Evolutionary conservation across 2,329 filamentous ascomycete species (phyloP).

Genomic region (Arthrobotrys iridis): DNA sequence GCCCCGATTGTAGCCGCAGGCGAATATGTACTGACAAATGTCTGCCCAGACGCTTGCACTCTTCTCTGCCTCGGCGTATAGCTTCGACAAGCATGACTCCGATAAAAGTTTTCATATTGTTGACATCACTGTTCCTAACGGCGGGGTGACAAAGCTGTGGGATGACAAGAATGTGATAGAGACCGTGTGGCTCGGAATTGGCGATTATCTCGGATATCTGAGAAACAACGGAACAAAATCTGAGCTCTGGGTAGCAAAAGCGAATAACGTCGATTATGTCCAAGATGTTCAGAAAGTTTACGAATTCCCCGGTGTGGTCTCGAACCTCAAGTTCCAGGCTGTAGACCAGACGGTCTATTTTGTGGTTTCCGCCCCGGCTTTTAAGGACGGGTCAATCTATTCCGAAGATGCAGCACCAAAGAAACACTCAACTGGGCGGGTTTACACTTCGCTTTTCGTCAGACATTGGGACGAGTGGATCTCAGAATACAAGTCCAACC

Average conservation of each 20-base stretch:
- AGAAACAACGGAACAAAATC: conserved; percentile 63
- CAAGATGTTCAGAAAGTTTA: conserved; percentile 60
- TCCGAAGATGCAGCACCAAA: conserved; percentile 72
- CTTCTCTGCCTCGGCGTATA: conserved; percentile 76
- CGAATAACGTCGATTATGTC: conserved; percentile 56
- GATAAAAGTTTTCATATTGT: conserved; percentile 74
- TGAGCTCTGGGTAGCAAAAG: conserved; percentile 53
- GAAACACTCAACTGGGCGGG: conserved; percentile 71
- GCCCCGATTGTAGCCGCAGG: conserved; percentile 57
- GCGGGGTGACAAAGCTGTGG: conserved; percentile 73
- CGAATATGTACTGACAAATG: background rate
- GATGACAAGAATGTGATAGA: conserved; percentile 74
- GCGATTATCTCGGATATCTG: conserved; percentile 70
- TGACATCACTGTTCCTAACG: conserved; percentile 69
- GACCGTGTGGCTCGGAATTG: conserved; percentile 78
- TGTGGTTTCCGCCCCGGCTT: conserved; percentile 72
- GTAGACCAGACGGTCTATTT: conserved; percentile 68
- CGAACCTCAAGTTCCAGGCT: conserved; percentile 70
- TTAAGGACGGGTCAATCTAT: conserved; percentile 74
- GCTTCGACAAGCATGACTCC: conserved; percentile 77
- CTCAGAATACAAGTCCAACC: conserved; percentile 73
- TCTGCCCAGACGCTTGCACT: conserved; percentile 62
- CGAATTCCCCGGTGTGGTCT: conserved; percentile 68
- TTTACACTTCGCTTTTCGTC: conserved; percentile 80
- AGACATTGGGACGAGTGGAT: conserved; percentile 85